Evolutionary conservation across 2,329 filamentous ascomycete genomes (phyloP).

Genomic region (Rhinocladiella mackenziei): DNA sequence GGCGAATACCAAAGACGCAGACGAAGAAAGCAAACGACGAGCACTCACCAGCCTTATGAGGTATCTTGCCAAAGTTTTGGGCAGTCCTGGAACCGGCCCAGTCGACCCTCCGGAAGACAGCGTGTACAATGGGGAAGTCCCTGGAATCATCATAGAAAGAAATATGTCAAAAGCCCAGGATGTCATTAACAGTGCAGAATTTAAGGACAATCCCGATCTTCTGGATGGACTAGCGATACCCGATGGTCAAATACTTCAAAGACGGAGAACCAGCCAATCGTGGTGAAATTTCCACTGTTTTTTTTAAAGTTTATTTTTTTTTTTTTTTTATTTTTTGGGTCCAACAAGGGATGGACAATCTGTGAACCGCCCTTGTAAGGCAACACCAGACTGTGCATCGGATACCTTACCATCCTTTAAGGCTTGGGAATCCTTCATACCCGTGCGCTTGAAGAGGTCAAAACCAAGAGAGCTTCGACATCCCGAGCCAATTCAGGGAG

Average conservation of each 20-base stretch:
- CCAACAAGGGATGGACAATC: background rate
- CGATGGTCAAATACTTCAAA: conserved; percentile 24
- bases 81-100: conserved; percentile 8
- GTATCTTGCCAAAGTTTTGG: conserved; percentile 33
- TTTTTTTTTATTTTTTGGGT: background rate
- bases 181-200: conserved; percentile 30
- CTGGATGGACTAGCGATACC: conserved; percentile 31
- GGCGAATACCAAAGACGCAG: conserved; percentile 25
- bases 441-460: no score
- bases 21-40: conserved; percentile 22
- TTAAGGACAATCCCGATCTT: conserved; percentile 30
- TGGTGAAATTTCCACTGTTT: conserved; percentile 11
- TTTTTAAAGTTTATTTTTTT: background rate
- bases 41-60: conserved; percentile 32
- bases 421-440: no score
- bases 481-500: no score
- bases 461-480: no score
- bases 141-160: conserved; percentile 32
- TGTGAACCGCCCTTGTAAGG: no score
- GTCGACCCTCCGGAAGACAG: conserved; percentile 7
- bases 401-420: no score
- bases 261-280: conserved; percentile 27
- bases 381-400: no score
- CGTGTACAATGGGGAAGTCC: conserved; percentile 14
- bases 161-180: conserved; percentile 32